Base-by-base conservation (phyloP, 306 rosid species). In the Cotoneaster glaucophyllus region DNA sequence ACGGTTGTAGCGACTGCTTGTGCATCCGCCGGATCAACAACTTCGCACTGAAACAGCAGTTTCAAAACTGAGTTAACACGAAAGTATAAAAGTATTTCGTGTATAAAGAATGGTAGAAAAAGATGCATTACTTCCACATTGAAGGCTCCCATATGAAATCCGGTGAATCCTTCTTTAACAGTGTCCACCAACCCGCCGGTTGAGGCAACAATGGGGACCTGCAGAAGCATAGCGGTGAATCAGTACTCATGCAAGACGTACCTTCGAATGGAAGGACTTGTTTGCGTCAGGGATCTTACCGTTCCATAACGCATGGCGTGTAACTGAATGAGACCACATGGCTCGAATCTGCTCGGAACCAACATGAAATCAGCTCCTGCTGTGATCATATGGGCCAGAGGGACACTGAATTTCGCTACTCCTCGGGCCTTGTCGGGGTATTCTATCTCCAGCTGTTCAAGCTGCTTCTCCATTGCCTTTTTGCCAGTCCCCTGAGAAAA, bases 231-330 rank as follows among this genome's bases (percentile, higher is more conserved):
- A 64, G 6, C 22, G 41, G 31, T 19, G 45, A 62, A 6, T 59
- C n/a, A 37, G 39, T 44, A 44, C 26, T 11, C 44, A 25, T 1
- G 67, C 19, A 54, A 68, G 64, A 54, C 13, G 39, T 45, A 29
- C 8, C 10, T 59, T 52, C 1, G 22, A 28, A 58, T 1, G 48
- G 50, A 39, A 32, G 29, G 45, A 66, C 18, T 64, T 28, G 15
- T 57, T 61, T 41, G 43, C 7, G 44, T 14, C 45, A 80, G 22
- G 59, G 26, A 69, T 28, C 43, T 8, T 89, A 91, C 95, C 4
- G 91, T 85, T 86, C 95, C 97, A 14, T 89, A 91, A 71, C 91
- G 93, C 97, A 91, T 91, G 53, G 97, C 95, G 59, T 91, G 97
- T 73, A 91, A 41, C 78, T 91, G 97, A 84, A 91, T 91, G 75